Conservation (phyloP, 1,139 yeast genomes). For the Geotrichum cucujoidarum region DNA sequence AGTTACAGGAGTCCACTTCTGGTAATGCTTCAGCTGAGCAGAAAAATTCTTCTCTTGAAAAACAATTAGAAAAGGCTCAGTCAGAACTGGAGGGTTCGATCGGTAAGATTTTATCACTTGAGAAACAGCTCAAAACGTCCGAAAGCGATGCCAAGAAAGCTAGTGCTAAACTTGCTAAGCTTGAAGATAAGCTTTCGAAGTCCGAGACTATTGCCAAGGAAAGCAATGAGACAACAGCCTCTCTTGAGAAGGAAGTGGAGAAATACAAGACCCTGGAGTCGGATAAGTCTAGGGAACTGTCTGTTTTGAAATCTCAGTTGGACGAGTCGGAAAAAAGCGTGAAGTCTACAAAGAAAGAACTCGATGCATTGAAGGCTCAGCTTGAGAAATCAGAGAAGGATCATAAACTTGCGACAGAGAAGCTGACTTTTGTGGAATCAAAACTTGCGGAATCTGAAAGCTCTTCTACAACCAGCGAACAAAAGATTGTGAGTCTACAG, state of each 20-base stretch:
- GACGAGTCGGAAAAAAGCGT: neutral
- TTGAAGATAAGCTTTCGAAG: constrained; percentile 14
- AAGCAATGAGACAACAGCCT: neutral
- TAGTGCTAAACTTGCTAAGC: constrained; percentile 5
- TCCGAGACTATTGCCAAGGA: constrained; percentile 3
- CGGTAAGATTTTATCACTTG: neutral
- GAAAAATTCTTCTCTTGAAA: neutral
- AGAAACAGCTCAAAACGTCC: neutral
- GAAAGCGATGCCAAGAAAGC: neutral
- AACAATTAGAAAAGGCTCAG: constrained; percentile 2
- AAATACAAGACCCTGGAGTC: neutral
- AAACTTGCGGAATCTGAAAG: neutral
- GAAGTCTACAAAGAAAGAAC: neutral
- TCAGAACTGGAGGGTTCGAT: constrained; percentile 11
- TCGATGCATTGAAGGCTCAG: neutral
- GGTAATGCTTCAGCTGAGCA: constrained; percentile 1
- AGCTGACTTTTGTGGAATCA: neutral
- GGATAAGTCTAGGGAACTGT: constrained; percentile 1
- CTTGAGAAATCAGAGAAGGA: constrained; percentile 17
- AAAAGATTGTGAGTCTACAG: neutral
- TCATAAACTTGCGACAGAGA: neutral
- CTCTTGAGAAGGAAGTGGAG: neutral
- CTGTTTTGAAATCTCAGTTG: neutral
- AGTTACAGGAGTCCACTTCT: constrained; percentile 1
- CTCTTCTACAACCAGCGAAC: neutral